phyloP scores from a whole-genome alignment of 352 stramenopile species.

The Phytophthora vignae region DNA sequence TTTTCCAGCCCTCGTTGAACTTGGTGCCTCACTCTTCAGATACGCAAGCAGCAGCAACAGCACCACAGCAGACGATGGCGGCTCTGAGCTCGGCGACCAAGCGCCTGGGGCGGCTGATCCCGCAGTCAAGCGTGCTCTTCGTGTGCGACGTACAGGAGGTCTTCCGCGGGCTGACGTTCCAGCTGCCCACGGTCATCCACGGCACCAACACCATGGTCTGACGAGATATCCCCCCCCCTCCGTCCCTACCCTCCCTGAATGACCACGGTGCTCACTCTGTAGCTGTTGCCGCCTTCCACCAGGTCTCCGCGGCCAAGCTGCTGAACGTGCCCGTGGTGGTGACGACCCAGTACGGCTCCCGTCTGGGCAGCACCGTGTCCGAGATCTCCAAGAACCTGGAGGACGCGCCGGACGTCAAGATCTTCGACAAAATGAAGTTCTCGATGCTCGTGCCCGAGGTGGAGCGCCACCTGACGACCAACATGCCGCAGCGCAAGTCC shows the following conservation, averaged over 20 bases:
- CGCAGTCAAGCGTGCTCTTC: slow-evolving; percentile 89
- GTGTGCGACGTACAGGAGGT: slow-evolving; percentile 97
- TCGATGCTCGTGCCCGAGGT: slow-evolving; percentile 98
- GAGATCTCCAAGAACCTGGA: slow-evolving; percentile 77
- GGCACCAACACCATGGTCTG: slow-evolving; percentile 70
- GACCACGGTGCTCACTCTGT: neutral
- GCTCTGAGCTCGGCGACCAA: slow-evolving; percentile 37
- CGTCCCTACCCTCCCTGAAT: neutral
- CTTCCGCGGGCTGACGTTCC: slow-evolving; percentile 95
- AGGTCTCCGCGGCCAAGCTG: slow-evolving; percentile 73
- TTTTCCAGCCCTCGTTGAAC: too few species aligned
- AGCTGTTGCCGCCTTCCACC: neutral
- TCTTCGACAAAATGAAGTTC: slow-evolving; percentile 99
- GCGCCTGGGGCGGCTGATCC: slow-evolving; percentile 62
- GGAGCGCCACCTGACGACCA: slow-evolving; percentile 67
- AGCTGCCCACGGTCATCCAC: slow-evolving; percentile 93
- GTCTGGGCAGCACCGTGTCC: slow-evolving; percentile 91
- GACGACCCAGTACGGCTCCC: slow-evolving; percentile 97
- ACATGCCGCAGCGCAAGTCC: slow-evolving; percentile 67
- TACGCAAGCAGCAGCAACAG: slow-evolving; percentile 11
- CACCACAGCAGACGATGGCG: slow-evolving; percentile 20
- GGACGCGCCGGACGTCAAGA: slow-evolving; percentile 50
- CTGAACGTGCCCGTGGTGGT: slow-evolving; percentile 94
- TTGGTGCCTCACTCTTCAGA: neutral
- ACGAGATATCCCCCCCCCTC: neutral